Conservation (phyloP, 116 monocot genomes). For the Cymodocea nodosa region DNA sequence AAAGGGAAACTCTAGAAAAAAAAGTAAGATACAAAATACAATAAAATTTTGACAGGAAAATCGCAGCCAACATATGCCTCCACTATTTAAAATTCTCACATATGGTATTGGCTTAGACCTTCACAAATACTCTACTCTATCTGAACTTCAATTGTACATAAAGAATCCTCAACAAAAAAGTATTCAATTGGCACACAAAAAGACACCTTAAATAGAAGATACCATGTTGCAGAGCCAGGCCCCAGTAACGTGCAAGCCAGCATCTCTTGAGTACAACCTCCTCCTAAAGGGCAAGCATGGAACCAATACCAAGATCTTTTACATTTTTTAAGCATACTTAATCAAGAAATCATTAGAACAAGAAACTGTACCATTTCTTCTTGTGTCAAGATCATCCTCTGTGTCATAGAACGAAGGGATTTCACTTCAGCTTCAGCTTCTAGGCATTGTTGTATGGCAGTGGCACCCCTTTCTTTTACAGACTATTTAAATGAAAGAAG, state of each 20-base stretch:
- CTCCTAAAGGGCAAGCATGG: constrained; percentile 35
- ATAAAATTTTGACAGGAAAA: no score
- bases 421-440: constrained; percentile 75
- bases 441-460: constrained; percentile 38
- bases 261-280: constrained; percentile 97
- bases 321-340: neutral
- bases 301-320: neutral
- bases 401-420: constrained; percentile 68
- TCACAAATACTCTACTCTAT: no score
- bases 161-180: neutral
- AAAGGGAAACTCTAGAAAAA: no score
- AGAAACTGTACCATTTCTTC: constrained; percentile 69
- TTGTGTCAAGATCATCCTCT: constrained; percentile 82
- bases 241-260: constrained; percentile 98
- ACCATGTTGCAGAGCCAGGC: constrained; percentile 80
- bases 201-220: neutral
- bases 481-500: constrained; percentile 21
- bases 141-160: neutral
- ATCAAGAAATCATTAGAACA: neutral
- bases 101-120: no score
- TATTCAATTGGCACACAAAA: neutral
- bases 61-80: no score
- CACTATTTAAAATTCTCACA: no score
- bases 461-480: constrained; percentile 46
- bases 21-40: no score